Percentiles rank a stretch among this genome's conserved stretches.
These are phyloP conservation scores for Starmera caribaea DNA, from an alignment of 805 yeast species.

Conservation along the genomic window DNA sequence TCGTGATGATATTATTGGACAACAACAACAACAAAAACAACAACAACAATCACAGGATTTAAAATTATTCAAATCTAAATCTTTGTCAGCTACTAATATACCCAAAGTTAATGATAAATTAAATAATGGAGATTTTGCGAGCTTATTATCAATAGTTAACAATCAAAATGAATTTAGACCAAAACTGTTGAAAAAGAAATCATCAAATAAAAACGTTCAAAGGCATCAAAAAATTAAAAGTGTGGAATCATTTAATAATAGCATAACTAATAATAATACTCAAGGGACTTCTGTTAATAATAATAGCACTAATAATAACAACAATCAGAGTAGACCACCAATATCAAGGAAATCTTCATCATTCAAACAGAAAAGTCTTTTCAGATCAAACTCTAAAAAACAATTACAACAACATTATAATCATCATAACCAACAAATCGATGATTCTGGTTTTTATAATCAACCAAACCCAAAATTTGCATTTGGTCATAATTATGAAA, in stretches of 20 bases:
- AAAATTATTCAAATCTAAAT: not conserved
- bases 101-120: constrained; percentile 9
- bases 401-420: not conserved
- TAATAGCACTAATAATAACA: constrained; percentile 1
- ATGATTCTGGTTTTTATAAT: constrained; percentile 17
- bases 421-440: constrained; percentile 1
- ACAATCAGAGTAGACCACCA: constrained; percentile 8
- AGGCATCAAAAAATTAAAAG: constrained; percentile 7
- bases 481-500: constrained; percentile 14
- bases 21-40: not conserved
- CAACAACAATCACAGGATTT: not conserved
- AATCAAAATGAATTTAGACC: constrained; percentile 16
- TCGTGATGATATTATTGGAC: not conserved
- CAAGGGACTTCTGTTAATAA: no score
- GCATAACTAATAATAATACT: no score
- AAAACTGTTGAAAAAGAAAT: constrained; percentile 11
- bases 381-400: not conserved
- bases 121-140: constrained; percentile 18
- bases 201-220: constrained; percentile 10
- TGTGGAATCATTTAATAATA: not conserved
- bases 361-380: constrained; percentile 3
- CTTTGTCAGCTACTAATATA: not conserved
- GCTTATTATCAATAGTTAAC: constrained; percentile 17
- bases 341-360: constrained; percentile 17
- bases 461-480: constrained; percentile 22